Evolutionary conservation across 2,329 filamentous ascomycete species (phyloP).

Genomic region (Juglanconis sp.): DNA sequence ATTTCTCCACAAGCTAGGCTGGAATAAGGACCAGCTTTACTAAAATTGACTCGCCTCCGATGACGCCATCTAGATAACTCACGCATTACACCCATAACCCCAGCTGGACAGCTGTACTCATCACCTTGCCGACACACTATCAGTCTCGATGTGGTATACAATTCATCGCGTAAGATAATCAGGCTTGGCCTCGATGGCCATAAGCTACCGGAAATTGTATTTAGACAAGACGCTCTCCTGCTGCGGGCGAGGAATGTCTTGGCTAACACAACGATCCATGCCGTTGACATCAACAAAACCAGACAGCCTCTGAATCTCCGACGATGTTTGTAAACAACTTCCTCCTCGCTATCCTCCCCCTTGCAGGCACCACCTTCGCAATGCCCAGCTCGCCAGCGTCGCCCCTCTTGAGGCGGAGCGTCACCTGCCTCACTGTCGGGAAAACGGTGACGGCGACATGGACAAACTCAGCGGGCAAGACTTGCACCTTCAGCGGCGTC

Average conservation of each 20-base stretch:
- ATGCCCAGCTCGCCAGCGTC: constrained; percentile 4
- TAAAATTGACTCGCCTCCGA: neutral
- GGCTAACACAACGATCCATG: neutral
- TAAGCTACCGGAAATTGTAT: too few species aligned
- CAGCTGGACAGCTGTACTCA: neutral
- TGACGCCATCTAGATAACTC: neutral
- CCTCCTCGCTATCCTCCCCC: neutral
- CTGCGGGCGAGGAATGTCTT: too few species aligned
- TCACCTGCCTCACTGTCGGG: constrained; percentile 38
- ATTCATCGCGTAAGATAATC: too few species aligned
- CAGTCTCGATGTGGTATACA: too few species aligned
- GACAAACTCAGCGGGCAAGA: constrained; percentile 40
- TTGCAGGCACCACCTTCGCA: neutral
- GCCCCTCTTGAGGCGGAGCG: constrained; percentile 23
- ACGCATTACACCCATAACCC: neutral
- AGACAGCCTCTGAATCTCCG: neutral
- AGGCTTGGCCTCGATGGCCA: too few species aligned
- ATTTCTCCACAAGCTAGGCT: neutral
- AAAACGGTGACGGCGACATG: constrained; percentile 42
- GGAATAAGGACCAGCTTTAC: neutral
- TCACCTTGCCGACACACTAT: too few species aligned
- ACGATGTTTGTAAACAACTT: neutral
- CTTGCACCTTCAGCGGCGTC: constrained; percentile 40
- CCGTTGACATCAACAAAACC: neutral
- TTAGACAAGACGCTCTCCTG: too few species aligned